Evolutionary conservation across 352 stramenopile genomes (phyloP), one percentile per base, ranked within the genome.

Genomic region (Phytophthora megakarya): DNA sequence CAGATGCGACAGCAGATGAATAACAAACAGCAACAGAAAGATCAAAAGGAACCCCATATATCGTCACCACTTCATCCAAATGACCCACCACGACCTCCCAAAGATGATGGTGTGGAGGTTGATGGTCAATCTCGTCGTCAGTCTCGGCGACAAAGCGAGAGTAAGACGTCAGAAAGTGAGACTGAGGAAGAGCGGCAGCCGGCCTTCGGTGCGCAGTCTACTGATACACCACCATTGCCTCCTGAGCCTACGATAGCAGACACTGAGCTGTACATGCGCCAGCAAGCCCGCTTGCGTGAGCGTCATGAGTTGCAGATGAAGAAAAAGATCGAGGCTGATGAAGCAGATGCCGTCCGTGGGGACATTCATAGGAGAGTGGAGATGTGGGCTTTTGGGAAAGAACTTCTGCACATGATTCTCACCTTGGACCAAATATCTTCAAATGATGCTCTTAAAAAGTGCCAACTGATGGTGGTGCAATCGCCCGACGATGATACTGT

Each of bases 1-100:
- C 86, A 94, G 47, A 92, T 94, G 81, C 75, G 81, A 11, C 82
- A 96, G 50, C 85, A 96, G 40, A 84, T 93, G 66, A 89, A 87
- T 54, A 91, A 78, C 49, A 81, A 91, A 10, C 72, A 84, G 16
- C 76, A 77, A 2, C 76, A 85, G 50, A 83, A 77, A 32, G 78
- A 88, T 12, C 68, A 77, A 8, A 65, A 70, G 39, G 61, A 75
- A 5, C 25, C 57, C 8, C 45, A 64, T 10, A 32, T 61, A 10
- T 60, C 47, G 0, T 32, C 52, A 22, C 52, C 52, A 52, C 47
- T 28, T 37, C 37, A 73, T 50, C 56, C 51, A 12, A 74, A 64
- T 42, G 65, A 77, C 21, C 51, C 35, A 19, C 61, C 66, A 19
- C 49, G 61, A 35, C 35, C 67, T 35, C 60, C 70, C 33, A 30